These are phyloP conservation scores for Pseudogymnoascus destructans DNA, from an alignment of 2,329 filamentous ascomycete genomes.

Conservation along the genomic window DNA sequence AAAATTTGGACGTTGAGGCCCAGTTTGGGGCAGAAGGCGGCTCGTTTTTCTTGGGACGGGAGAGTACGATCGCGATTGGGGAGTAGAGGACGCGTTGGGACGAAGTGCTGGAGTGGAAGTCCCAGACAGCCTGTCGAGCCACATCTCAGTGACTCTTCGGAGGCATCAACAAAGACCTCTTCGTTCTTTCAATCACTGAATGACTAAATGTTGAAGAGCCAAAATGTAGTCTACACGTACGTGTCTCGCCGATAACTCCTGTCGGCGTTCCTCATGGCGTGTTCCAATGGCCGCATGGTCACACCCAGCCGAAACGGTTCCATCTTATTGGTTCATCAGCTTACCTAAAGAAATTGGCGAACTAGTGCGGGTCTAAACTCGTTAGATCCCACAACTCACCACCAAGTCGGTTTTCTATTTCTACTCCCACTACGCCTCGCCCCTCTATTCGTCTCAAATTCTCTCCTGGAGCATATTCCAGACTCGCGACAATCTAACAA, in stretches of 20 bases:
- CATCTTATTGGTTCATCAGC: background rate
- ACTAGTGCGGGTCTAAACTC: conserved; percentile 9
- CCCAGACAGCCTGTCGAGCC: conserved; percentile 75
- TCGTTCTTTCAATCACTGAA: conserved; percentile 8
- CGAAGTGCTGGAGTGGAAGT: conserved; percentile 44
- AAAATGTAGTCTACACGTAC: background rate
- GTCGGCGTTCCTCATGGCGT: background rate
- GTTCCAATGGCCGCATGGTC: conserved; percentile 2
- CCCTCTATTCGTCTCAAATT: conserved; percentile 16
- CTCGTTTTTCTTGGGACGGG: conserved; percentile 56
- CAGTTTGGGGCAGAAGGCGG: conserved; percentile 54
- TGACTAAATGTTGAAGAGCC: background rate
- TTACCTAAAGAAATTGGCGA: conserved; percentile 7
- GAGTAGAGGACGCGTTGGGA: conserved; percentile 39
- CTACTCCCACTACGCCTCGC: conserved; percentile 17
- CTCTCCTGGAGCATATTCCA: conserved; percentile 15
- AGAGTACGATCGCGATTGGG: conserved; percentile 56
- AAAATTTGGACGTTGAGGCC: conserved; percentile 53
- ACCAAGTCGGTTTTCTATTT: conserved; percentile 19
- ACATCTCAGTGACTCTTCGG: conserved; percentile 42
- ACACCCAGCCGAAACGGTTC: background rate
- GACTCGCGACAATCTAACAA: conserved; percentile 12
- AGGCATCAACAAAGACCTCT: conserved; percentile 12
- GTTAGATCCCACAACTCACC: conserved; percentile 14
- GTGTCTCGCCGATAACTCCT: background rate